Evolutionary conservation across 2,329 filamentous ascomycete genomes (phyloP).

Genomic region (Immersiporthe knoxdaviesiana): DNA sequence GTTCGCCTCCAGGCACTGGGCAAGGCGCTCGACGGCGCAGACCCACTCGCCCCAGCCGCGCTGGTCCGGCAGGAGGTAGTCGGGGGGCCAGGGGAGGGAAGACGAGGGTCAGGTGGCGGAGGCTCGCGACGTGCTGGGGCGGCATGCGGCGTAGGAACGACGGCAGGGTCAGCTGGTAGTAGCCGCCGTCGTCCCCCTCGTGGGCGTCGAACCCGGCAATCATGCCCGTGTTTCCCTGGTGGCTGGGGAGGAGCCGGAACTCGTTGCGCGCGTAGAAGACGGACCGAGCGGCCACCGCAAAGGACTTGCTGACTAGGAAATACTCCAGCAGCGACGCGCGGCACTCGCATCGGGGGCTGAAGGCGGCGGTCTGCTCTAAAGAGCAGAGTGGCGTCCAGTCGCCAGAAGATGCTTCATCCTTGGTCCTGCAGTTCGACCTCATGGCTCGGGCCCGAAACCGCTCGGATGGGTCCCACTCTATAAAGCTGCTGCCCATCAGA

Average conservation of each 20-base stretch:
- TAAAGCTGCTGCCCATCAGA: not conserved
- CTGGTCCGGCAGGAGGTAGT: not conserved
- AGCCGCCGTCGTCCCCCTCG: constrained; percentile 7
- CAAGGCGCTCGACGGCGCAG: not conserved
- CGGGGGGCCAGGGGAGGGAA: not conserved
- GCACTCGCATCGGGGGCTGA: constrained; percentile 3
- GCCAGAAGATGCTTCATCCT: not conserved
- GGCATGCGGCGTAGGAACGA: constrained; percentile 8
- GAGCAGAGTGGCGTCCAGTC: not conserved
- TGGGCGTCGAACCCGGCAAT: constrained; percentile 3
- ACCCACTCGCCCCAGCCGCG: constrained; percentile 7
- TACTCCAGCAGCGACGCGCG: not conserved
- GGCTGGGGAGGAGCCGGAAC: constrained; percentile 5
- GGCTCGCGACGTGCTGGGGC: not conserved
- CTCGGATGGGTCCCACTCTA: constrained; percentile 6
- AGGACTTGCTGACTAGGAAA: constrained; percentile 2
- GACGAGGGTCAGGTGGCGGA: not conserved
- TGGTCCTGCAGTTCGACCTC: not conserved
- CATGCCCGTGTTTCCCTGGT: not conserved
- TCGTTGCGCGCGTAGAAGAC: constrained; percentile 5
- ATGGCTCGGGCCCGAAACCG: not conserved
- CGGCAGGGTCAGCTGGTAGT: constrained; percentile 8
- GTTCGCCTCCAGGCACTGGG: not conserved
- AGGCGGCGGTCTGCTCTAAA: not conserved
- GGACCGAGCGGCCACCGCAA: constrained; percentile 1